Evolutionary conservation across 2,329 filamentous ascomycete genomes (phyloP).

Genomic region (Trichoderma sp.): DNA sequence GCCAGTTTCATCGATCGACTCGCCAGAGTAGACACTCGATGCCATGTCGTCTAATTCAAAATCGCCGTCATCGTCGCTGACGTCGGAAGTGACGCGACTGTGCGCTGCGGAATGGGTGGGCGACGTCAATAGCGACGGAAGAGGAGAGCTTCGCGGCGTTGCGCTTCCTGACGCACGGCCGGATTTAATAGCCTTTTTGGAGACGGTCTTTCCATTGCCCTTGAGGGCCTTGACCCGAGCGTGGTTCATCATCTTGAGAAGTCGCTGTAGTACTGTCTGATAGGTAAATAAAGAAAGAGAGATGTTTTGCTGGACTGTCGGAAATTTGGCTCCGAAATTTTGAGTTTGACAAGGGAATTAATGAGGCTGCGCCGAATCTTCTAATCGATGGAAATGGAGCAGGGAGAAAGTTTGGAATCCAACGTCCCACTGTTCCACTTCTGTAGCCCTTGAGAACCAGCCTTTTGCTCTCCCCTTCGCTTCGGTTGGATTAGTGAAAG

Average conservation of each 20-base stretch:
- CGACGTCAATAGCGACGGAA: constrained; percentile 58
- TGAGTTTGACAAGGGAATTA: not conserved
- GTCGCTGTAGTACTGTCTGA: not conserved
- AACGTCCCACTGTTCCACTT: not conserved
- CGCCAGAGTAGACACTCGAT: constrained; percentile 45
- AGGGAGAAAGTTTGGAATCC: not conserved
- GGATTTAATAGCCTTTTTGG: constrained; percentile 64
- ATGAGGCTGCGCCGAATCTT: not conserved
- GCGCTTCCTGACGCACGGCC: constrained; percentile 59
- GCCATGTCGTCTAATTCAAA: constrained; percentile 47
- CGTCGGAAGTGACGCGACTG: constrained; percentile 65
- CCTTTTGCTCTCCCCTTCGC: constrained; percentile 1
- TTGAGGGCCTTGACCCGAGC: constrained; percentile 67
- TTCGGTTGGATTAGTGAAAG: not conserved
- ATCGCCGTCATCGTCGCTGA: constrained; percentile 51
- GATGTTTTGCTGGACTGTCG: not conserved
- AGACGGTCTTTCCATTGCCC: constrained; percentile 71
- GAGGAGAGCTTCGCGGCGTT: constrained; percentile 63
- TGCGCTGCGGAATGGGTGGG: constrained; percentile 60
- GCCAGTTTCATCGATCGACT: constrained; percentile 54
- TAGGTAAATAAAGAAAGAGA: not conserved
- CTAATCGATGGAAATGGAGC: not conserved
- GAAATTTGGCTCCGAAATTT: not conserved
- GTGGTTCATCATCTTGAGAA: constrained; percentile 57
- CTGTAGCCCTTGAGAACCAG: not conserved